phyloP scores from a whole-genome alignment of 148 eudicot species.

The Pharnaceum exiguum region DNA sequence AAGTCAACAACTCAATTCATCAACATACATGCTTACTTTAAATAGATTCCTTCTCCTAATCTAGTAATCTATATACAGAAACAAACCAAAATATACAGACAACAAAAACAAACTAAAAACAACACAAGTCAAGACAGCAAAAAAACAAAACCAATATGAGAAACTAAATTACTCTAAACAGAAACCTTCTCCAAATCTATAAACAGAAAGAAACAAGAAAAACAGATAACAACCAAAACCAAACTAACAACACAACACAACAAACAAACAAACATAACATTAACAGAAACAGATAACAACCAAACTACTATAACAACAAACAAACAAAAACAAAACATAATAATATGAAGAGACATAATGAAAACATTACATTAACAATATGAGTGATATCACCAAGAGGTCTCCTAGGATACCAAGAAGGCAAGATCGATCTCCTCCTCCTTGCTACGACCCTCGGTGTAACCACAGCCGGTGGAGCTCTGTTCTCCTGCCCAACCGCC shows the following conservation, averaged over 20 bases:
- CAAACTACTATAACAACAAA: background rate
- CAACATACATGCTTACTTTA: no score
- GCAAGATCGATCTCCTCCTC: conserved; percentile 34
- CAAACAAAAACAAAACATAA: background rate
- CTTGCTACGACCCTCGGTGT: conserved; percentile 28
- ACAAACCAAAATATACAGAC: no score
- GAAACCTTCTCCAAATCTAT: no score
- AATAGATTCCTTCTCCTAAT: no score
- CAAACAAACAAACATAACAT: background rate
- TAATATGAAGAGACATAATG: background rate
- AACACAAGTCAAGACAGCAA: no score
- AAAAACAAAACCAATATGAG: no score
- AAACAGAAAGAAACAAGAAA: background rate
- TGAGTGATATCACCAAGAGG: conserved; percentile 59
- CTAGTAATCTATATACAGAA: no score
- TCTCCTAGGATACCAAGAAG: conserved; percentile 69
- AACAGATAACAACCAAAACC: background rate
- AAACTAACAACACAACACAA: background rate
- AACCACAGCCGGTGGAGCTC: conserved; percentile 7
- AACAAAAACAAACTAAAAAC: no score
- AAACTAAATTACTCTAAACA: no score
- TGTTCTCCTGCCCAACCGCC: conserved; percentile 22
- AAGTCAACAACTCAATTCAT: no score
- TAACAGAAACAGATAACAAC: background rate
- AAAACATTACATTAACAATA: conserved; percentile 44